phyloP scores from a whole-genome alignment of 768 basidiomycete genomes.

The Phylloporus sp. region DNA sequence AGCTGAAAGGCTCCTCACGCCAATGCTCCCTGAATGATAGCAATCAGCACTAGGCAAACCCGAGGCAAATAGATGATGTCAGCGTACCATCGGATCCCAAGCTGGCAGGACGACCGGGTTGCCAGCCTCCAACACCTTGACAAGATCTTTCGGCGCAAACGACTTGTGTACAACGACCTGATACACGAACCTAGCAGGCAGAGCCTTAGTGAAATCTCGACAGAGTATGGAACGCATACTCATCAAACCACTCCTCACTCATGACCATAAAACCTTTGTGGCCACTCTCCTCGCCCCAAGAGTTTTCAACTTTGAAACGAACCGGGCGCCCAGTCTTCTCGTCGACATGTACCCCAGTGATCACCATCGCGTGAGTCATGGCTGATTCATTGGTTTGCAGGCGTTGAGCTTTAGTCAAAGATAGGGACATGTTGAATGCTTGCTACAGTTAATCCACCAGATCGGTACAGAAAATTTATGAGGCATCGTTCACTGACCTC shows the following conservation, averaged over 20 bases:
- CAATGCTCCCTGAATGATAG: constrained; percentile 17
- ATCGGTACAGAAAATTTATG: background rate
- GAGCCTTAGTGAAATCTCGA: constrained; percentile 1
- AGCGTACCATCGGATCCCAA: constrained; percentile 59
- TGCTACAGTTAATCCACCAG: constrained; percentile 37
- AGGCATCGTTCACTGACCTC: constrained; percentile 41
- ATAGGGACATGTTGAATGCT: constrained; percentile 78
- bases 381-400: constrained; percentile 76
- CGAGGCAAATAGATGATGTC: background rate
- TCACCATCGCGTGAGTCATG: constrained; percentile 91
- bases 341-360: constrained; percentile 88
- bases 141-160: constrained; percentile 75
- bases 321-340: constrained; percentile 59
- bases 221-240: constrained; percentile 46
- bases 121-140: constrained; percentile 69
- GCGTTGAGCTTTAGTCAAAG: constrained; percentile 80
- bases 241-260: constrained; percentile 88
- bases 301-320: constrained; percentile 97
- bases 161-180: constrained; percentile 86
- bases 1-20: constrained; percentile 11
- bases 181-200: constrained; percentile 65
- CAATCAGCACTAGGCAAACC: background rate
- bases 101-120: constrained; percentile 67
- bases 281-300: constrained; percentile 76
- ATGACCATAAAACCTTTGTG: constrained; percentile 90